A percentile compares a stretch with the other conserved stretches of the same genome.
phyloP scores from a whole-genome alignment of 345 rosid genomes.

The Triadica sebifera region DNA sequence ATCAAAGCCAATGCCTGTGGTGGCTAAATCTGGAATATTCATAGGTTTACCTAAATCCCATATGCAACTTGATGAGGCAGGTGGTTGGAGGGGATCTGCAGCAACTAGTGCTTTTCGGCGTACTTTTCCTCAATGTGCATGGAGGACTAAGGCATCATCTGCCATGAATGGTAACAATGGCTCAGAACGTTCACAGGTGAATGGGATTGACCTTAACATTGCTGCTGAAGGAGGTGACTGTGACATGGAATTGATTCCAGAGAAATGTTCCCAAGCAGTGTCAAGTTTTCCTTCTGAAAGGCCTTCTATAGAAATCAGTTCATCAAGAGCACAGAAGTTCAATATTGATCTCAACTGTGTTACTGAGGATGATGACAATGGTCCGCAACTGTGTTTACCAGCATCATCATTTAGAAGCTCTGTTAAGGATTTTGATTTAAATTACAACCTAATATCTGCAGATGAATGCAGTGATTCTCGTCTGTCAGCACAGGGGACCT shows the following conservation, averaged over 20 bases:
- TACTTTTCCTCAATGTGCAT: slow-evolving; percentile 7
- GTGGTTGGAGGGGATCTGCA: slow-evolving; percentile 30
- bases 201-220: slow-evolving; percentile 26
- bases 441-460: slow-evolving; percentile 11
- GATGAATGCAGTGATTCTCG: slow-evolving; percentile 6
- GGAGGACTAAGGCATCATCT: slow-evolving; percentile 5
- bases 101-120: slow-evolving; percentile 27
- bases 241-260: slow-evolving; percentile 10
- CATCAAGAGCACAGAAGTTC: slow-evolving; percentile 6
- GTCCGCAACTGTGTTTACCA: slow-evolving; percentile 10
- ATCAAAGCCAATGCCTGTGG: slow-evolving; percentile 24
- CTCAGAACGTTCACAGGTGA: slow-evolving; percentile 7
- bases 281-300: slow-evolving; percentile 12
- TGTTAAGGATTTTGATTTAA: slow-evolving; percentile 24
- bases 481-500: neutral
- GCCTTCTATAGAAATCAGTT: slow-evolving; percentile 5
- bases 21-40: slow-evolving; percentile 19
- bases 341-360: slow-evolving; percentile 23
- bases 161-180: neutral
- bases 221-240: slow-evolving; percentile 20
- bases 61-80: slow-evolving; percentile 13
- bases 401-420: slow-evolving; percentile 4
- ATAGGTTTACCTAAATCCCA: slow-evolving; percentile 9
- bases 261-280: slow-evolving; percentile 1
- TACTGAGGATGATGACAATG: slow-evolving; percentile 13